Percentiles rank a stretch among this genome's conserved stretches.
phyloP scores from a whole-genome alignment of 306 rosid species.

The Prunus campanulata region DNA sequence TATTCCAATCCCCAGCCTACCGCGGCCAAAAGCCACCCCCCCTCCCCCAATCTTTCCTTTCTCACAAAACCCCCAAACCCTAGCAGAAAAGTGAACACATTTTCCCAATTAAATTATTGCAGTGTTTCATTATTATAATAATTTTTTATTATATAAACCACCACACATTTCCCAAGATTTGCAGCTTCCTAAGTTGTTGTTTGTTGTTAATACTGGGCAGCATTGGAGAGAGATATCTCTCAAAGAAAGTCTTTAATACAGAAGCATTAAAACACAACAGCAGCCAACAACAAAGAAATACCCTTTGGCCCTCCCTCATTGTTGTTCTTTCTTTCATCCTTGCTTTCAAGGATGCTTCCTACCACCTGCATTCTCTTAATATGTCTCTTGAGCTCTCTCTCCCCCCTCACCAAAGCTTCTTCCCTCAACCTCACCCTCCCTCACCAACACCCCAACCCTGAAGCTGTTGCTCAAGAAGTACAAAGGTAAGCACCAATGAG shows the following conservation, averaged over 20 bases:
- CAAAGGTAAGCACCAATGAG: conserved; percentile 49
- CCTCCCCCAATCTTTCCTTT: not conserved
- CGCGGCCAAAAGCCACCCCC: not conserved
- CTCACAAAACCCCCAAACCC: conserved; percentile 35
- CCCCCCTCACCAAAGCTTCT: conserved; percentile 43
- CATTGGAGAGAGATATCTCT: conserved; percentile 37
- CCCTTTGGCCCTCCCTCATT: conserved; percentile 19
- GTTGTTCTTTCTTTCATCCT: conserved; percentile 14
- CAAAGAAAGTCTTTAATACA: conserved; percentile 19
- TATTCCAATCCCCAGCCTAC: conserved; percentile 8
- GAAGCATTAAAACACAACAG: not conserved
- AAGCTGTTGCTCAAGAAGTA: conserved; percentile 63
- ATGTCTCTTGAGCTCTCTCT: conserved; percentile 45
- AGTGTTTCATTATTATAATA: conserved; percentile 1
- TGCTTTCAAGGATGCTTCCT: conserved; percentile 49
- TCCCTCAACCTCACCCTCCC: conserved; percentile 60
- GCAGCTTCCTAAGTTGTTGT: conserved; percentile 20
- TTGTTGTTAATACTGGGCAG: not conserved
- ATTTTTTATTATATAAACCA: conserved; percentile 38
- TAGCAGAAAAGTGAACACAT: conserved; percentile 14
- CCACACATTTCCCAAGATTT: conserved; percentile 37
- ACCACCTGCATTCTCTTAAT: conserved; percentile 65
- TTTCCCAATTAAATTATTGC: conserved; percentile 4
- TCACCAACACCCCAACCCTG: conserved; percentile 87
- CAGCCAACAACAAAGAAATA: conserved; percentile 8